Percentiles rank a stretch among this genome's conserved stretches.
Conservation (phyloP, 2,329 filamentous ascomycete species). For the Blumeriella jaapii region DNA sequence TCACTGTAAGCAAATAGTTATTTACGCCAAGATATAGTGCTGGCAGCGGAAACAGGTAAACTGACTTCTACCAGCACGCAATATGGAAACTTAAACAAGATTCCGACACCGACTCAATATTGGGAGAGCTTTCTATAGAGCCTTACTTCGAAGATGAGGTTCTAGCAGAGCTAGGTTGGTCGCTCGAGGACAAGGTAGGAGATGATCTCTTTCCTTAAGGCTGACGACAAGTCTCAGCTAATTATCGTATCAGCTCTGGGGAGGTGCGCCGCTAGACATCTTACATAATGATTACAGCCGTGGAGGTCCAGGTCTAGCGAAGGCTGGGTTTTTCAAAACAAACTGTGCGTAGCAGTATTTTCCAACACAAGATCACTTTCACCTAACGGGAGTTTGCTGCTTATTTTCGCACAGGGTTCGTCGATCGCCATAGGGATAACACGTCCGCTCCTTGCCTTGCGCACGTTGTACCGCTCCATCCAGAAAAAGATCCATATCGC, state of each 20-base stretch:
- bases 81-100: background rate
- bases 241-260: background rate
- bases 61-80: constrained; percentile 1
- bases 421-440: background rate
- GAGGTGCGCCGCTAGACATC: constrained; percentile 1
- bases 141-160: constrained; percentile 7
- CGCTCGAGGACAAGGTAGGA: constrained; percentile 2
- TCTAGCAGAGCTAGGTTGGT: constrained; percentile 6
- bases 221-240: background rate
- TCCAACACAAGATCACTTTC: background rate
- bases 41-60: background rate
- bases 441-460: background rate
- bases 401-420: background rate
- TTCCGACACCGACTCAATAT: background rate
- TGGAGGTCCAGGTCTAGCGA: constrained; percentile 3
- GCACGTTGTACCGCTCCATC: background rate
- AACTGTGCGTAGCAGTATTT: background rate
- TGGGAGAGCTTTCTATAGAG: background rate
- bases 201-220: background rate
- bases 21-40: background rate
- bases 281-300: background rate
- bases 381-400: background rate
- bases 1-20: background rate
- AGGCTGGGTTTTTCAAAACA: background rate
- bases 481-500: background rate